Percentiles rank a stretch among this genome's conserved stretches.
These are phyloP conservation scores for Phascolomyces articulosus DNA, from an alignment of 371 early-diverging fungal genomes.

Conservation along the genomic window DNA sequence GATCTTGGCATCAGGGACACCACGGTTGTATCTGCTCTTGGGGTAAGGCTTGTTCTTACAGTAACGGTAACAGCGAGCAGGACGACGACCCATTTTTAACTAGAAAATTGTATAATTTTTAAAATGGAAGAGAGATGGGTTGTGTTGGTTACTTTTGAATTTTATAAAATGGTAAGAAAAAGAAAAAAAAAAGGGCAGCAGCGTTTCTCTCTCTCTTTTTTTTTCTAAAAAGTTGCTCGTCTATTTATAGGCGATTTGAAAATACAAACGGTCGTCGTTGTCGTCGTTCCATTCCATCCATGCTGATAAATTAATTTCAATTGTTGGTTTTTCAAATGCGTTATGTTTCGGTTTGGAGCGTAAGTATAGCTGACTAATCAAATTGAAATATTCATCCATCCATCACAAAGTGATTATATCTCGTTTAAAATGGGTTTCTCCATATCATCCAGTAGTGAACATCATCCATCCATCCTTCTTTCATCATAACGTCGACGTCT, in stretches of 20 bases:
- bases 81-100: constrained; percentile 96
- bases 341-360: not conserved
- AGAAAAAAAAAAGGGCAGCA: too few species aligned
- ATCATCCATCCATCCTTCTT: too few species aligned
- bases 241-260: too few species aligned
- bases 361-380: constrained; percentile 1
- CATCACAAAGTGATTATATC: not conserved
- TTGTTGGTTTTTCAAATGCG: not conserved
- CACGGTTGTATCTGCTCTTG: constrained; percentile 99
- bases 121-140: not conserved
- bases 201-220: too few species aligned
- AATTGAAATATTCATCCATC: not conserved
- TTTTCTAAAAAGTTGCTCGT: too few species aligned
- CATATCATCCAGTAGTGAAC: too few species aligned
- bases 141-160: not conserved
- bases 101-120: not conserved
- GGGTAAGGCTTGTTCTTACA: constrained; percentile 99
- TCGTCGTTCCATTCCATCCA: not conserved
- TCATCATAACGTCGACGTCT: too few species aligned
- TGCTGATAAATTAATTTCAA: not conserved
- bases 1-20: constrained; percentile 99
- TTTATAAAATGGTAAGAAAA: not conserved
- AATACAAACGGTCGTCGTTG: too few species aligned
- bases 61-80: constrained; percentile 99
- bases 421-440: too few species aligned